Evolutionary conservation across 2,329 filamentous ascomycete species (phyloP).

Genomic region (Colletotrichum caudatum): DNA sequence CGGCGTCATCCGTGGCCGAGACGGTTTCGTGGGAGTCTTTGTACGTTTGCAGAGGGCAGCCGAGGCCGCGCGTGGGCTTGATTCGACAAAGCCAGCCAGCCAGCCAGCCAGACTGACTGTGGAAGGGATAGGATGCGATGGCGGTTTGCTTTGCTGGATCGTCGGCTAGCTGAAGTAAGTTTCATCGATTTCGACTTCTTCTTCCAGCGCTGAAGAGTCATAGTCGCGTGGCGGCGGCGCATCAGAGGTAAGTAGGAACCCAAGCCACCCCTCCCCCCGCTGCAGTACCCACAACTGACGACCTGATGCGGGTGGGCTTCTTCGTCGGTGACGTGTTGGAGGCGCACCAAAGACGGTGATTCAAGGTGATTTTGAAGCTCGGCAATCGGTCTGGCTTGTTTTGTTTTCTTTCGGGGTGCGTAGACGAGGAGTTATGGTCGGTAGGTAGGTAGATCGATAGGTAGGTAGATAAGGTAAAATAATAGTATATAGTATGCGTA

Average conservation of each 20-base stretch:
- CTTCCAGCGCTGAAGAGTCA: background rate
- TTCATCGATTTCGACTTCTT: background rate
- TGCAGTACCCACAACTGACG: background rate
- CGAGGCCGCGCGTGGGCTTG: slow-evolving; percentile 9
- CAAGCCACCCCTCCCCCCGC: slow-evolving; percentile 5
- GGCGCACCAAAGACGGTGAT: background rate
- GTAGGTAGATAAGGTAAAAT: too few relatives aligned
- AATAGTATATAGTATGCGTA: too few relatives aligned
- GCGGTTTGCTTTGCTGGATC: background rate
- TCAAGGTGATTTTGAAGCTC: slow-evolving; percentile 10
- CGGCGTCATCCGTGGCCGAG: slow-evolving; percentile 16
- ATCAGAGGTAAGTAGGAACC: background rate
- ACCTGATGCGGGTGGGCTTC: background rate
- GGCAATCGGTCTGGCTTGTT: background rate
- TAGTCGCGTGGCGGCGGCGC: slow-evolving; percentile 6
- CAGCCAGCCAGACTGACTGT: background rate
- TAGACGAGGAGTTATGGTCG: background rate
- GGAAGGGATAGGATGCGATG: slow-evolving; percentile 9
- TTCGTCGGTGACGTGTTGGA: background rate
- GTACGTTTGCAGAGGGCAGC: slow-evolving; percentile 23
- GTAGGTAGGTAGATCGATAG: too few relatives aligned
- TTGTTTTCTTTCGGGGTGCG: background rate
- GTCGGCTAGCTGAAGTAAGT: background rate
- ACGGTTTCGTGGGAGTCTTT: slow-evolving; percentile 14
- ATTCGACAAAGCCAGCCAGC: slow-evolving; percentile 8